Evolutionary conservation across 1,284 basidiomycete genomes (phyloP).

Genomic region (Erythrobasidium hasegawianum): DNA sequence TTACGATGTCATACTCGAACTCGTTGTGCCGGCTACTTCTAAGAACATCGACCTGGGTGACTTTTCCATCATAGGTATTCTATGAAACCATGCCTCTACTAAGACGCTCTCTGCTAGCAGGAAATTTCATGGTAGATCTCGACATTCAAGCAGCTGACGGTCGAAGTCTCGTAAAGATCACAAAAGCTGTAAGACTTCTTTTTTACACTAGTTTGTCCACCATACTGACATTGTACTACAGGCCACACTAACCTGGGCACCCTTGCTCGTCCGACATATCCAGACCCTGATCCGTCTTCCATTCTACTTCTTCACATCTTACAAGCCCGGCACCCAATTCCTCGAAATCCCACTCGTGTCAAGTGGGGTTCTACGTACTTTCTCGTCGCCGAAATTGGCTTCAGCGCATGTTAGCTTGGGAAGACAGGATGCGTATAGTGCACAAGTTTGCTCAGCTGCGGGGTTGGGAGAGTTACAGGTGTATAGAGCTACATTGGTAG

Average conservation of each 20-base stretch:
- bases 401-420: slow-evolving; percentile 16
- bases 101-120: slow-evolving; percentile 8
- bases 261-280: slow-evolving; percentile 20
- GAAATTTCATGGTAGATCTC: slow-evolving; percentile 39
- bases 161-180: slow-evolving; percentile 10
- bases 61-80: neutral
- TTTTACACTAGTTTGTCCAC: neutral
- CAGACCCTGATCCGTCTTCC: slow-evolving; percentile 24
- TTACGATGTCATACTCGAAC: slow-evolving; percentile 36
- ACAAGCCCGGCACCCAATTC: neutral
- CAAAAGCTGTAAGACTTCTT: slow-evolving; percentile 35
- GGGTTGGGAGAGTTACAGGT: slow-evolving; percentile 33
- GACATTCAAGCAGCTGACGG: slow-evolving; percentile 25
- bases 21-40: slow-evolving; percentile 32
- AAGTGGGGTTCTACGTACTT: slow-evolving; percentile 6
- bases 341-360: slow-evolving; percentile 21
- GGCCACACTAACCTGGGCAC: slow-evolving; percentile 20
- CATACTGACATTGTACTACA: neutral
- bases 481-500: slow-evolving; percentile 28
- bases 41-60: slow-evolving; percentile 36
- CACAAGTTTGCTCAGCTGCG: neutral
- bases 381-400: slow-evolving; percentile 7
- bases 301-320: slow-evolving; percentile 19
- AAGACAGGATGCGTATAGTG: slow-evolving; percentile 7
- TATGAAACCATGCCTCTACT: neutral